Conservation (phyloP, 208 protist species). For the Strigomonas oncopelti region DNA sequence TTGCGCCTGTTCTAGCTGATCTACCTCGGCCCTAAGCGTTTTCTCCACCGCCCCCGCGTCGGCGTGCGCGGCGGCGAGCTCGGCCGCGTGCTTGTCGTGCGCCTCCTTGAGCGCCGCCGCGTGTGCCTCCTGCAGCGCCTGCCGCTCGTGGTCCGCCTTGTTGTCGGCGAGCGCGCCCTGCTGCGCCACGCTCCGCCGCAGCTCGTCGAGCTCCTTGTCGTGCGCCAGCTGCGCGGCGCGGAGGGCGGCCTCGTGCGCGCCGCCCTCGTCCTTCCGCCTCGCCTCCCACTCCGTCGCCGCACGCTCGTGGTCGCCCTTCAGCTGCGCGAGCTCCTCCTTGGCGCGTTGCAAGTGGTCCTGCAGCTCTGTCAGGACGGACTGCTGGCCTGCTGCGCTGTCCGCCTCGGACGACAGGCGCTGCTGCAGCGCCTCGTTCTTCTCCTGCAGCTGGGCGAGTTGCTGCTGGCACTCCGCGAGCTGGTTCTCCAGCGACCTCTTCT, state of each 20-base stretch:
- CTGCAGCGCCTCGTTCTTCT: neutral
- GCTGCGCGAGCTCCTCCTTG: neutral
- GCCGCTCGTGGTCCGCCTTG: slow-evolving; percentile 11
- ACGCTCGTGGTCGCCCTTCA: neutral
- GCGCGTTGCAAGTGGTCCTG: neutral
- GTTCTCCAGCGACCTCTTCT: slow-evolving; percentile 9
- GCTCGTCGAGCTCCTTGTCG: slow-evolving; percentile 22
- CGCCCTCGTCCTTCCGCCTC: neutral
- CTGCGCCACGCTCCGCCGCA: slow-evolving; percentile 6
- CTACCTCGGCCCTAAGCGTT: slow-evolving; percentile 16
- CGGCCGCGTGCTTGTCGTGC: slow-evolving; percentile 5
- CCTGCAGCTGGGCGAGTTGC: neutral
- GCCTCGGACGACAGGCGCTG: slow-evolving; percentile 8
- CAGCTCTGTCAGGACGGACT: slow-evolving; percentile 14
- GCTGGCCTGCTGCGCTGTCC: slow-evolving; percentile 3
- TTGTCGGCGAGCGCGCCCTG: slow-evolving; percentile 6
- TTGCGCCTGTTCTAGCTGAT: slow-evolving; percentile 23
- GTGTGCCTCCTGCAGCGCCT: slow-evolving; percentile 6
- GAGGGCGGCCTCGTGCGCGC: neutral
- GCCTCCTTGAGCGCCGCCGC: slow-evolving; percentile 14
- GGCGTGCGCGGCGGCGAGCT: slow-evolving; percentile 13
- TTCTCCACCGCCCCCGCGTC: slow-evolving; percentile 11
- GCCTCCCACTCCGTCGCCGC: neutral
- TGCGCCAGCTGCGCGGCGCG: slow-evolving; percentile 14
- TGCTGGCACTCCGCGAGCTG: slow-evolving; percentile 8